Evolutionary conservation across 179 eudicot genomes (phyloP), one percentile per base, ranked within the genome.

Genomic region (Drosera spatulata): DNA sequence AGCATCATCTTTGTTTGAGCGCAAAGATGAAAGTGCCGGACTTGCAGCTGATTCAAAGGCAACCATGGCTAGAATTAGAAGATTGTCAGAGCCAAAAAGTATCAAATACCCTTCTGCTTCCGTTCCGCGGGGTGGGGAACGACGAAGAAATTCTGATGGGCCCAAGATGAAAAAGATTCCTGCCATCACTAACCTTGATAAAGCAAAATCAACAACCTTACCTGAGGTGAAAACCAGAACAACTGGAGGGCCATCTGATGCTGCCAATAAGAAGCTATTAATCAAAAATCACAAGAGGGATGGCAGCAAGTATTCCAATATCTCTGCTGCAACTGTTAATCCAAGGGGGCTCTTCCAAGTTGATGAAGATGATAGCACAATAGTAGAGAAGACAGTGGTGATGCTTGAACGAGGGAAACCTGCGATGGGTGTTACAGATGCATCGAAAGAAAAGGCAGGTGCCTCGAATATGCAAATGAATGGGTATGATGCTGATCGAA

Each of bases 21-120:
- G 72, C 50, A 90, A 79, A 73, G 83, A 79, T 67, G 86, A 71
- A 55, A 69, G 50, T 61, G 69, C 40, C 55, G 73, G 61, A 61
- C 64, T 60, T 55, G 75, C 83, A 55, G 71, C 82, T 37, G 95
- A 89, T 60, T 55, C 88, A 64, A 86, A 86, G 87, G 84, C 79
- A 60, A 72, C 88, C 50, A 67, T 76, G 69, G 80, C 90, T 13
- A 78, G 88, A 51, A 81, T 83, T 51, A 78, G 87, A 82, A 85
- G 95, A 75, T 75, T 94, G 67, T 94, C 99, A 40, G 99, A 90
- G 71, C 99, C 99, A 47, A 94, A 85, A 80, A 64, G 33, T 63
- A 73, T 62, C 67, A 66, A 58, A 51, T 64, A 65, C 70, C 68
- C 67, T 61, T 76, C 67, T 56, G 54, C 85, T 59, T 55, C 77